Evolutionary conservation across 2,329 filamentous ascomycete species (phyloP).

Genomic region (Bertia moriformis): DNA sequence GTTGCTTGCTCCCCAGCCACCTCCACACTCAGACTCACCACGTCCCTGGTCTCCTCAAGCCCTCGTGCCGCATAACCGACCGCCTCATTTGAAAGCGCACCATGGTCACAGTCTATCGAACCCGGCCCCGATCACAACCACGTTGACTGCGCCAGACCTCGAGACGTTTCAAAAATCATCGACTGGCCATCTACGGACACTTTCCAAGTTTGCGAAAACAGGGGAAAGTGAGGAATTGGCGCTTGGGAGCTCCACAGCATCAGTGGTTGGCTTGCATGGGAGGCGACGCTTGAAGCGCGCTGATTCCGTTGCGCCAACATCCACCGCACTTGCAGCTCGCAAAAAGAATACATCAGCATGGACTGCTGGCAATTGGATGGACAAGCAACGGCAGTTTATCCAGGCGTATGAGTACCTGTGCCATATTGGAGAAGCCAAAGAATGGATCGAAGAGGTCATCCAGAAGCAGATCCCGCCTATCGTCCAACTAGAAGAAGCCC

Average conservation of each 20-base stretch:
- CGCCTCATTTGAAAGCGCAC: slow-evolving; percentile 32
- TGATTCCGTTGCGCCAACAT: slow-evolving; percentile 28
- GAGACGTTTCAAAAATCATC: slow-evolving; percentile 75
- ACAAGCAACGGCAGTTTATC: slow-evolving; percentile 89
- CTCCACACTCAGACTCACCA: slow-evolving; percentile 15
- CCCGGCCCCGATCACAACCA: slow-evolving; percentile 18
- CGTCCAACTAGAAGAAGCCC: slow-evolving; percentile 79
- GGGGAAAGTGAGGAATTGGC: slow-evolving; percentile 66
- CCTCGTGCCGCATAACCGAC: slow-evolving; percentile 23
- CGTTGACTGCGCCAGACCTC: slow-evolving; percentile 57
- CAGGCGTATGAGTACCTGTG: slow-evolving; percentile 97
- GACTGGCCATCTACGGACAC: slow-evolving; percentile 73
- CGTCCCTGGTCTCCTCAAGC: slow-evolving; percentile 47
- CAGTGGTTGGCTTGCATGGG: slow-evolving; percentile 77
- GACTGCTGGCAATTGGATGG: slow-evolving; percentile 74
- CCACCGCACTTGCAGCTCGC: slow-evolving; percentile 30
- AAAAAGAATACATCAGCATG: slow-evolving; percentile 31
- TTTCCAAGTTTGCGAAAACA: slow-evolving; percentile 65
- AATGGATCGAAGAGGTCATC: slow-evolving; percentile 93
- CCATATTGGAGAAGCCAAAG: slow-evolving; percentile 95
- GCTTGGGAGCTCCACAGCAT: slow-evolving; percentile 63
- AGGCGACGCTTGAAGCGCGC: slow-evolving; percentile 68
- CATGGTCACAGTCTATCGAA: slow-evolving; percentile 12
- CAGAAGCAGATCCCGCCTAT: slow-evolving; percentile 77
- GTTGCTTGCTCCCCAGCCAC: slow-evolving; percentile 1